phyloP scores from a whole-genome alignment of 164 flowering plant species.

The Malania oleifera region DNA sequence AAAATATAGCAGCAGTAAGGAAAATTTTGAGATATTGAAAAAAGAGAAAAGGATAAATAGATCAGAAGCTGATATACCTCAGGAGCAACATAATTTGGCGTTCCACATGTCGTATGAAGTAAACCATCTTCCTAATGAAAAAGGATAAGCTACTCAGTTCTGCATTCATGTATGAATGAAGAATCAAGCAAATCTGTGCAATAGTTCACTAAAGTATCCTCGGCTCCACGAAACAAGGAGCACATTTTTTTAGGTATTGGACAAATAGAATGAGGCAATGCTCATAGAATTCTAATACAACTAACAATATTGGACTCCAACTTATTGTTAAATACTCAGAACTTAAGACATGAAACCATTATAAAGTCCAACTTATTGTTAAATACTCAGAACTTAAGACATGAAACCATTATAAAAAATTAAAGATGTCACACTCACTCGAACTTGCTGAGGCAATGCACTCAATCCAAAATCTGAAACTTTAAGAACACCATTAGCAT shows the following conservation, averaged over 20 bases:
- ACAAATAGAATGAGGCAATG: not conserved
- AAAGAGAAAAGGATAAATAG: no score
- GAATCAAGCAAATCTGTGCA: not conserved
- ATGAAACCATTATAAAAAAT: constrained; percentile 9
- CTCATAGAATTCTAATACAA: no score
- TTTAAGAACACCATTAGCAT: constrained; percentile 83
- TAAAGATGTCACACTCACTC: constrained; percentile 76
- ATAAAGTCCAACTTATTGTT: not conserved
- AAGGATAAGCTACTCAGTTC: constrained; percentile 4
- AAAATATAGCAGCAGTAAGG: not conserved
- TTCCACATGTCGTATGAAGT: constrained; percentile 95
- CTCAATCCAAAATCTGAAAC: constrained; percentile 98
- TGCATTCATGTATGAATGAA: not conserved
- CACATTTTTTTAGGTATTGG: no score
- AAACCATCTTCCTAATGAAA: constrained; percentile 79
- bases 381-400: not conserved
- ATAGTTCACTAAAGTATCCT: not conserved
- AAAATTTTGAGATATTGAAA: not conserved
- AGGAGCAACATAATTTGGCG: constrained; percentile 98
- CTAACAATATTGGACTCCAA: not conserved
- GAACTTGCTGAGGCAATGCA: constrained; percentile 96
- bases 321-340: no score
- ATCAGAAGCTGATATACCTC: constrained; percentile 54
- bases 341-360: no score
- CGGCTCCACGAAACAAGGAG: no score